Percentiles rank a stretch among this genome's conserved stretches.
Conservation (phyloP, 257 asterid genomes). For the Fraxinus pennsylvanica region DNA sequence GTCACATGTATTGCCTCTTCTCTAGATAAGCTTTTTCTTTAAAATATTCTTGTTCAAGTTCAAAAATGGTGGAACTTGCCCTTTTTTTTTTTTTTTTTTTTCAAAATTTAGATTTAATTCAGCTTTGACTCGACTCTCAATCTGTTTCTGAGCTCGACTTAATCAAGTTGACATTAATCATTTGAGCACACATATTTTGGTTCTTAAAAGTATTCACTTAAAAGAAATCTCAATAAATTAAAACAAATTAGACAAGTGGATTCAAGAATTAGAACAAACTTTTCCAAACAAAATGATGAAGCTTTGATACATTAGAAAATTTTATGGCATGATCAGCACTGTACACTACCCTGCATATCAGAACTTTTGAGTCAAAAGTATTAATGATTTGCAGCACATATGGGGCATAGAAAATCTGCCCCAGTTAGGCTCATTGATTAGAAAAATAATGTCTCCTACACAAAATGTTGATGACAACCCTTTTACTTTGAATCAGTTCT, state of each 20-base stretch:
- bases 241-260: neutral
- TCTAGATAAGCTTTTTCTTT: neutral
- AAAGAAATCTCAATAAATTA: too few species aligned
- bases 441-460: neutral
- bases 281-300: neutral
- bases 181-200: too few species aligned
- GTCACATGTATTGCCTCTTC: neutral
- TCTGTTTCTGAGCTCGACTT: too few species aligned
- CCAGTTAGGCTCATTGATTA: neutral
- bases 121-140: too few species aligned
- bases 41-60: too few species aligned
- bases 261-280: neutral
- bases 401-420: conserved; percentile 15
- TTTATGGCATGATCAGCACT: neutral
- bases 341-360: neutral
- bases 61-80: too few species aligned
- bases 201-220: too few species aligned
- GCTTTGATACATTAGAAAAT: neutral
- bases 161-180: too few species aligned
- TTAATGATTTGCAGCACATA: conserved; percentile 17
- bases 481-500: too few species aligned
- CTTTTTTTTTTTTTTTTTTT: too few species aligned
- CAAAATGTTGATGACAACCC: too few species aligned
- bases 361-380: neutral
- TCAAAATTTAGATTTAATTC: too few species aligned